Percentiles rank a stretch among this genome's conserved stretches.
These are phyloP conservation scores for Scedosporium apiospermum DNA, from an alignment of 2,329 filamentous ascomycete species.

Conservation along the genomic window DNA sequence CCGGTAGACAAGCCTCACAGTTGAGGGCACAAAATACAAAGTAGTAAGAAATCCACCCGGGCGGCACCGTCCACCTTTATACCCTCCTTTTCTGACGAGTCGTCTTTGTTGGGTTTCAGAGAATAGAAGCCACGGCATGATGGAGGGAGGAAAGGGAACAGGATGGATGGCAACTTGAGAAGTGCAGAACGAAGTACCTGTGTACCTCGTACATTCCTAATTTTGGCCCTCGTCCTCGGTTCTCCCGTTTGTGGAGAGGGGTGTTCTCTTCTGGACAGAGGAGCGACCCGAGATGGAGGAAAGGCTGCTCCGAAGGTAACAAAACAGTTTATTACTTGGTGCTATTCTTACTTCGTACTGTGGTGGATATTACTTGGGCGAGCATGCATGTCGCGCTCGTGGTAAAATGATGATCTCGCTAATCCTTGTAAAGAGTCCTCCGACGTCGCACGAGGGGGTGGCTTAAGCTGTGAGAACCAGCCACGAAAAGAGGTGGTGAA, in stretches of 20 bases:
- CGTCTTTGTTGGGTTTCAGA: not conserved
- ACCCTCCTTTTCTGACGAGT: not conserved
- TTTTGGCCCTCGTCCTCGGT: not conserved
- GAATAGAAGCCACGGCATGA: no score
- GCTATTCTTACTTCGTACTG: no score
- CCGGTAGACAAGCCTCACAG: no score
- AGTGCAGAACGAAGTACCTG: no score
- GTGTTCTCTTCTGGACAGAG: not conserved
- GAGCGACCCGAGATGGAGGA: not conserved
- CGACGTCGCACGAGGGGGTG: conserved; percentile 1
- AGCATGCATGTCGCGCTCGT: no score
- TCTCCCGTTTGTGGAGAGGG: not conserved
- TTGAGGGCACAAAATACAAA: no score
- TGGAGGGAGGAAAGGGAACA: no score
- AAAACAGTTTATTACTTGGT: no score
- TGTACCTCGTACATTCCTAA: no score
- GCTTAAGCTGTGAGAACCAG: not conserved
- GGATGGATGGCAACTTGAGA: no score
- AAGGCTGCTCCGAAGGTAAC: not conserved
- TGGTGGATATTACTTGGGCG: no score
- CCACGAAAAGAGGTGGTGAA: no score
- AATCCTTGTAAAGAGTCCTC: not conserved
- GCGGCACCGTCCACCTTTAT: not conserved
- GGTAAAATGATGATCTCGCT: not conserved
- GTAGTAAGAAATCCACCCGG: not conserved